These are phyloP conservation scores for Sporothrix dimorphospora DNA, from an alignment of 2,329 filamentous ascomycete genomes.

Conservation along the genomic window DNA sequence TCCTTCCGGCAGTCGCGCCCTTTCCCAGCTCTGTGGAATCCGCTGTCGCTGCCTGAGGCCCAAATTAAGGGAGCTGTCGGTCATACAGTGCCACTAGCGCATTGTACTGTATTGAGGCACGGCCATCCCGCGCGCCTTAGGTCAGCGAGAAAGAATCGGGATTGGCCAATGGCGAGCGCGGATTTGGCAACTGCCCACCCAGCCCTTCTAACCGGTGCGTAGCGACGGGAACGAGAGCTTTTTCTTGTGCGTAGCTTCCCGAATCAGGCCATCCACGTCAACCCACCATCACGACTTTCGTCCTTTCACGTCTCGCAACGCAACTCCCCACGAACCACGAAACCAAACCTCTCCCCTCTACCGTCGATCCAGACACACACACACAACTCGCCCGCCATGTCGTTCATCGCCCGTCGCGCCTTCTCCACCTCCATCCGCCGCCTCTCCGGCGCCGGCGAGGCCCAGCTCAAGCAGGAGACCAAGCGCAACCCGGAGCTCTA, in stretches of 20 bases:
- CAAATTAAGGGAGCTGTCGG: background rate
- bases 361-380: background rate
- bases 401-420: constrained; percentile 58
- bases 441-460: constrained; percentile 39
- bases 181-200: constrained; percentile 30
- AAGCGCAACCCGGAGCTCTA: constrained; percentile 57
- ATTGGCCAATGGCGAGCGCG: constrained; percentile 31
- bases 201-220: constrained; percentile 25
- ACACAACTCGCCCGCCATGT: constrained; percentile 48
- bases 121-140: constrained; percentile 15
- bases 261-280: constrained; percentile 30
- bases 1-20: background rate
- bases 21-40: constrained; percentile 13
- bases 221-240: constrained; percentile 24
- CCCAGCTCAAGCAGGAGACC: constrained; percentile 59
- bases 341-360: constrained; percentile 18
- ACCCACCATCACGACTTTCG: background rate
- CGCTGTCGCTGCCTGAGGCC: constrained; percentile 24
- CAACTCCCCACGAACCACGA: background rate
- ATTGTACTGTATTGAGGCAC: background rate
- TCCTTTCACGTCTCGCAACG: background rate
- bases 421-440: constrained; percentile 53
- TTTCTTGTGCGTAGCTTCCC: constrained; percentile 31
- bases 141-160: constrained; percentile 28
- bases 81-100: background rate